Conservation (phyloP, 2,329 filamentous ascomycete species). For the Orbilia javanica region DNA sequence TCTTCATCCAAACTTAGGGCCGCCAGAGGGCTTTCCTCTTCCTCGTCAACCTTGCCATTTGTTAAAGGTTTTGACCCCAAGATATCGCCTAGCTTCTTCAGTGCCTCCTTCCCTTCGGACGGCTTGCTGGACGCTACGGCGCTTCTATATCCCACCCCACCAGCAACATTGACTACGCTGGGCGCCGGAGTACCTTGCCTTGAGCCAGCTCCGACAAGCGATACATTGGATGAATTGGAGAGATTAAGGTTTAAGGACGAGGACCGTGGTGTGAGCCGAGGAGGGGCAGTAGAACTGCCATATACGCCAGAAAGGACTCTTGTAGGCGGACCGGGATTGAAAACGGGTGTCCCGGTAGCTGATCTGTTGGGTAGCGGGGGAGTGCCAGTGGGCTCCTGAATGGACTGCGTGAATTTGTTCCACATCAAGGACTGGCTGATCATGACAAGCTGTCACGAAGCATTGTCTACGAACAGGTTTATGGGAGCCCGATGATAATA, state of each 20-base stretch:
- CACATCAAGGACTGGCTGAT: slow-evolving; percentile 57
- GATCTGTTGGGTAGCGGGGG: slow-evolving; percentile 52
- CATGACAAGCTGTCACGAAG: slow-evolving; percentile 56
- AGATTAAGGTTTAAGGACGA: slow-evolving; percentile 82
- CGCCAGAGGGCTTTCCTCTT: slow-evolving; percentile 28
- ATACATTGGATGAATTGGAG: slow-evolving; percentile 81
- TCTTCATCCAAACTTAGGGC: slow-evolving; percentile 70
- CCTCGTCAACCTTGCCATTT: slow-evolving; percentile 17
- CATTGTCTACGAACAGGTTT: slow-evolving; percentile 36
- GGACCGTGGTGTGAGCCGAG: slow-evolving; percentile 74
- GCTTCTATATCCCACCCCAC: slow-evolving; percentile 32
- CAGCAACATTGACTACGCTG: neutral
- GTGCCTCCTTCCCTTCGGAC: slow-evolving; percentile 50
- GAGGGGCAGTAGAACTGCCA: slow-evolving; percentile 27
- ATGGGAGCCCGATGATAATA: neutral
- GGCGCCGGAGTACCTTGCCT: slow-evolving; percentile 50
- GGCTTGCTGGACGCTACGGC: slow-evolving; percentile 40
- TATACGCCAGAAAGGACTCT: slow-evolving; percentile 54
- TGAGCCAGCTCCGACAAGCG: slow-evolving; percentile 76
- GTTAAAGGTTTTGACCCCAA: slow-evolving; percentile 30
- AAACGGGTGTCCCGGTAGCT: slow-evolving; percentile 21
- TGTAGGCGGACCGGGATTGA: slow-evolving; percentile 35
- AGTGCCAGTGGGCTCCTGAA: slow-evolving; percentile 48
- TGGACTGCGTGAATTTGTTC: slow-evolving; percentile 59
- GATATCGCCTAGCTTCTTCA: slow-evolving; percentile 47